These are phyloP conservation scores for Sporobolus alterniflorus DNA, from an alignment of 202 grass and related monocot species.

Conservation along the genomic window DNA sequence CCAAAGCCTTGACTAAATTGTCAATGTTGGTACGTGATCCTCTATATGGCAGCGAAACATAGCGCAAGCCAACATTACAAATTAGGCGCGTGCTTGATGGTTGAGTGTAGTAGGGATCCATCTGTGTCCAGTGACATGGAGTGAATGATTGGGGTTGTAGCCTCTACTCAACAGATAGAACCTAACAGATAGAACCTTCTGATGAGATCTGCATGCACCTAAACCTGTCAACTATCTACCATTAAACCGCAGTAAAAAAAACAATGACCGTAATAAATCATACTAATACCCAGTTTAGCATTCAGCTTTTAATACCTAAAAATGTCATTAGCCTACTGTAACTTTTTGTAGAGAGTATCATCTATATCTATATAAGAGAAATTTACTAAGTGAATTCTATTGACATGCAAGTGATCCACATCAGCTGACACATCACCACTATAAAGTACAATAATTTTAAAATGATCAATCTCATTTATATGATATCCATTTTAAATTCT, in stretches of 20 bases:
- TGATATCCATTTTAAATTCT: too few relatives aligned
- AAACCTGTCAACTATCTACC: not conserved
- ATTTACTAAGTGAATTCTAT: too few relatives aligned
- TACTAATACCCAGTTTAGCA: not conserved
- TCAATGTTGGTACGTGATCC: not conserved
- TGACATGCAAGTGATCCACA: too few relatives aligned
- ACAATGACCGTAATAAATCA: not conserved
- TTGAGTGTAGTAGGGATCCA: conserved; percentile 6
- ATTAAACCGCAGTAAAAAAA: not conserved
- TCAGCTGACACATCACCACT: too few relatives aligned
- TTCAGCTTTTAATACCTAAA: not conserved
- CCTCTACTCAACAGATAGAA: not conserved
- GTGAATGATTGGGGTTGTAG: conserved; percentile 31
- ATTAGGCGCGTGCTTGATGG: conserved; percentile 14
- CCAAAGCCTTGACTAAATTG: not conserved
- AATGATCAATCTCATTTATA: too few relatives aligned
- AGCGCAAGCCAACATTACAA: not conserved
- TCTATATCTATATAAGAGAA: too few relatives aligned
- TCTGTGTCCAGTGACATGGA: not conserved
- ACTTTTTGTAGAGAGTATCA: not conserved
- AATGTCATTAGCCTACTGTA: not conserved
- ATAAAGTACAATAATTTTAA: too few relatives aligned
- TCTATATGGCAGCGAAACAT: not conserved
- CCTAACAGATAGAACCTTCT: conserved; percentile 33
- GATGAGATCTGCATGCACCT: conserved; percentile 11